Evolutionary conservation across 306 rosid species (phyloP).

Genomic region (Malus sylvestris): DNA sequence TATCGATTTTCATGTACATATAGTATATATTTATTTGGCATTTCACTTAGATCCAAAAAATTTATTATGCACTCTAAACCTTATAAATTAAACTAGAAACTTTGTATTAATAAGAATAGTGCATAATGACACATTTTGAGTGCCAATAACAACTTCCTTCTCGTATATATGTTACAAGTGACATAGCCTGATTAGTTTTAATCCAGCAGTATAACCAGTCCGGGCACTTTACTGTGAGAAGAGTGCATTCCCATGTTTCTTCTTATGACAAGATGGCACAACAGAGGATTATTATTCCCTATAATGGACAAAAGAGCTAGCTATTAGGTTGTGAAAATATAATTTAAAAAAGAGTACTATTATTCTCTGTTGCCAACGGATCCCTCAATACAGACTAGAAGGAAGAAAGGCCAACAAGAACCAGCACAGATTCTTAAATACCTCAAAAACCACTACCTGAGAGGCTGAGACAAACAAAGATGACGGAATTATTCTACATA

Average conservation of each 20-base stretch:
- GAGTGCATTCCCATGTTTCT: too few species aligned
- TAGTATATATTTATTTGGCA: too few species aligned
- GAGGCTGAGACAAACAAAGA: background rate
- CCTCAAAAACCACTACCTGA: background rate
- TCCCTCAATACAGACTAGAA: background rate
- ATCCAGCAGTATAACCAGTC: background rate
- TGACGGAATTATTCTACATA: background rate
- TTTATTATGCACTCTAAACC: too few species aligned
- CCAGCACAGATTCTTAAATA: background rate
- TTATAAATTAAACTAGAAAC: too few species aligned
- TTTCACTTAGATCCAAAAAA: too few species aligned
- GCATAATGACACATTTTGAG: too few species aligned
- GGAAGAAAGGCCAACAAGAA: slow-evolving; percentile 3
- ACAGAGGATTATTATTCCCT: too few species aligned
- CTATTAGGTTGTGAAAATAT: too few species aligned
- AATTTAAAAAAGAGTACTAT: too few species aligned
- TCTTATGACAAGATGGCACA: background rate
- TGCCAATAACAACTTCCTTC: too few species aligned
- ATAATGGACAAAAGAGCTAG: background rate
- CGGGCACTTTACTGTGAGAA: background rate
- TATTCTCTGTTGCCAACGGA: background rate
- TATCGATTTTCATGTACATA: background rate
- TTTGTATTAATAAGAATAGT: too few species aligned
- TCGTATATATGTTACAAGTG: background rate
- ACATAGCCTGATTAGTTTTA: background rate